A percentile compares a stretch with the other conserved stretches of the same genome.
phyloP scores from a whole-genome alignment of 192 early-diverging fungal genomes.

The Phlyctochytrium bullatum region DNA sequence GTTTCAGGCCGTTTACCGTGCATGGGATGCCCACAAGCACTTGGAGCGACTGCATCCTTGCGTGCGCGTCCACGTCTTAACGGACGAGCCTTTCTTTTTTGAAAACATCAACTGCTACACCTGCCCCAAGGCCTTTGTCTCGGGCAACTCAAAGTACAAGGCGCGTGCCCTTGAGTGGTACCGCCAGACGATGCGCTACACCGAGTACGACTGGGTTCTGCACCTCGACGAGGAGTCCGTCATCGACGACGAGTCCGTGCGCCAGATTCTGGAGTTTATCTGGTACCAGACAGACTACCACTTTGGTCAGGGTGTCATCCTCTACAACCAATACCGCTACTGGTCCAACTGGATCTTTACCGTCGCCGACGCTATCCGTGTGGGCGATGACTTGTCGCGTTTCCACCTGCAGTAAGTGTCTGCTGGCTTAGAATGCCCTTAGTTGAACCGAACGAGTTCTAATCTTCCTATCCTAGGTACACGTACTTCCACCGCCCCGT shows the following conservation, averaged over 20 bases:
- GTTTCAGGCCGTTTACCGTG: constrained; percentile 44
- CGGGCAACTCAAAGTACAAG: constrained; percentile 50
- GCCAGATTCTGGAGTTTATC: constrained; percentile 45
- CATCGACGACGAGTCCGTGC: constrained; percentile 51
- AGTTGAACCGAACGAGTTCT: too few relatives aligned
- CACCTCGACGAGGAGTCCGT: constrained; percentile 60
- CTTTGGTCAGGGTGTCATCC: constrained; percentile 54
- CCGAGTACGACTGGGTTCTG: constrained; percentile 56
- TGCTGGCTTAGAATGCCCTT: neutral
- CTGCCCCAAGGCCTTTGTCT: constrained; percentile 48
- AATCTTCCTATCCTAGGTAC: constrained; percentile 23
- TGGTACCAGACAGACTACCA: constrained; percentile 47
- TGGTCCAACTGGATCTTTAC: constrained; percentile 59
- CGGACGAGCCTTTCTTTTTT: constrained; percentile 57
- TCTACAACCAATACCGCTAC: constrained; percentile 61
- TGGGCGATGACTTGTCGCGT: constrained; percentile 53
- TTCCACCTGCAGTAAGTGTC: constrained; percentile 52
- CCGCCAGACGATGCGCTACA: constrained; percentile 52
- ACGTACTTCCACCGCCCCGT: constrained; percentile 54
- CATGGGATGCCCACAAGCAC: constrained; percentile 55
- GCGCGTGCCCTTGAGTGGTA: constrained; percentile 61
- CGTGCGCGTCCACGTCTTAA: constrained; percentile 57
- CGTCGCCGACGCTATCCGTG: constrained; percentile 54
- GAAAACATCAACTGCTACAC: constrained; percentile 60
- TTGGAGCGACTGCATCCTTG: constrained; percentile 51